Conservation (phyloP, 768 basidiomycete genomes). For the Agaricus sinodeliciosus region DNA sequence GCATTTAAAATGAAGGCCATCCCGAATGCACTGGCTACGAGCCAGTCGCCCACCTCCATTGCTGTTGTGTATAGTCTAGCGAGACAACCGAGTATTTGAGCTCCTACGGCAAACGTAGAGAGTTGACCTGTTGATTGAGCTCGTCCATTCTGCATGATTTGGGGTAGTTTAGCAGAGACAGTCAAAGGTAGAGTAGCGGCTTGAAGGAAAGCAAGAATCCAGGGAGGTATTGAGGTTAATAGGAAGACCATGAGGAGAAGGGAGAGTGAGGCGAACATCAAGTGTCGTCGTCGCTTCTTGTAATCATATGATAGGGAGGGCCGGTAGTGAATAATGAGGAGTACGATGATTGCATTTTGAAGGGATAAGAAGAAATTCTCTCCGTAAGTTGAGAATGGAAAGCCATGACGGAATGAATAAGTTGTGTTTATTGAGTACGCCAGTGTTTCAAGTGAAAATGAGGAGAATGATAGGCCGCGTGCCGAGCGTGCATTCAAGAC, state of each 20-base stretch:
- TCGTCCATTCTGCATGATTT: slow-evolving; percentile 77
- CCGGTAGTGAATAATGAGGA: slow-evolving; percentile 73
- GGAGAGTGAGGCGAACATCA: slow-evolving; percentile 16
- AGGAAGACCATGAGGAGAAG: slow-evolving; percentile 19
- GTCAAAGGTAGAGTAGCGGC: slow-evolving; percentile 84
- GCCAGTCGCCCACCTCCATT: slow-evolving; percentile 76
- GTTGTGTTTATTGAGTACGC: slow-evolving; percentile 84
- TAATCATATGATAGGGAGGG: slow-evolving; percentile 17
- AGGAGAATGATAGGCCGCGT: slow-evolving; percentile 77
- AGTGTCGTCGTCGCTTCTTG: slow-evolving; percentile 26
- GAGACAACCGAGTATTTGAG: slow-evolving; percentile 82
- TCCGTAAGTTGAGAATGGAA: slow-evolving; percentile 97
- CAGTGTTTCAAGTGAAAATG: slow-evolving; percentile 88
- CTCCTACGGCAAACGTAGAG: slow-evolving; percentile 84
- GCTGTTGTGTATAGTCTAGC: slow-evolving; percentile 91
- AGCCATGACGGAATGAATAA: slow-evolving; percentile 80
- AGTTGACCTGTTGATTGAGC: slow-evolving; percentile 85
- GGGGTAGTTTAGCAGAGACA: slow-evolving; percentile 88
- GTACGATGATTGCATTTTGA: slow-evolving; percentile 82
- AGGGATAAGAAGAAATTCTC: slow-evolving; percentile 92
- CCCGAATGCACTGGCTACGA: slow-evolving; percentile 79
- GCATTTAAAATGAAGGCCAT: slow-evolving; percentile 77
- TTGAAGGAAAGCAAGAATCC: slow-evolving; percentile 63
- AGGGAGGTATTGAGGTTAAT: slow-evolving; percentile 40
- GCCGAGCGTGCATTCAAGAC: slow-evolving; percentile 73